Conservation (phyloP, 2,329 filamentous ascomycete genomes). For the Cladosporium cucumerinum region DNA sequence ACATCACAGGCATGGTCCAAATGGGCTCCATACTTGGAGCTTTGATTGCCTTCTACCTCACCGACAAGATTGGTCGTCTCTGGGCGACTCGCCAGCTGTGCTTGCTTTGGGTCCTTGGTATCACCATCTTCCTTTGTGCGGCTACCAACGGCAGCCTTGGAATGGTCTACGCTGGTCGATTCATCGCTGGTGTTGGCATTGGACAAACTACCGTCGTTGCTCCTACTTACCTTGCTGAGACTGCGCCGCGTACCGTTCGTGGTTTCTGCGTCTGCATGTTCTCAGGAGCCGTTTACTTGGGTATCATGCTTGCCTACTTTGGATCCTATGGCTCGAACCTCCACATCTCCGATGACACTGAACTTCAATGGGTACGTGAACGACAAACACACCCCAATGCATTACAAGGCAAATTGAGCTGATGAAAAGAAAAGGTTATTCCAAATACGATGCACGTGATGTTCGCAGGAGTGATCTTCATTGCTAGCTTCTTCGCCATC, state of each 20-base stretch:
- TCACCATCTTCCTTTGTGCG: slow-evolving; percentile 46
- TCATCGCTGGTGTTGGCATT: slow-evolving; percentile 41
- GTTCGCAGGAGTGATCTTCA: slow-evolving; percentile 68
- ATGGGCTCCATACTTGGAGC: slow-evolving; percentile 72
- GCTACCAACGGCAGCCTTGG: slow-evolving; percentile 31
- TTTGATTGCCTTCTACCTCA: slow-evolving; percentile 50
- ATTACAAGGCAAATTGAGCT: no score
- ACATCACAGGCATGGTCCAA: slow-evolving; percentile 79
- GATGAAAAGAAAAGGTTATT: slow-evolving; percentile 41
- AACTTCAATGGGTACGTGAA: slow-evolving; percentile 43
- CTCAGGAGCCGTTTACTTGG: slow-evolving; percentile 66
- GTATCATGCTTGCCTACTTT: slow-evolving; percentile 67
- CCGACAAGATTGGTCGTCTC: slow-evolving; percentile 32
- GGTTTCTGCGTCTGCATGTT: slow-evolving; percentile 72
- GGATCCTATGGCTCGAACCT: slow-evolving; percentile 56
- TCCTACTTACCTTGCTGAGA: slow-evolving; percentile 59
- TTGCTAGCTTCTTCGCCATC: slow-evolving; percentile 53
- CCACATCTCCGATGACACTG: slow-evolving; percentile 44
- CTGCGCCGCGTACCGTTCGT: slow-evolving; percentile 30
- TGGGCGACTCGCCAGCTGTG: slow-evolving; percentile 32
- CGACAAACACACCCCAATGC: no score
- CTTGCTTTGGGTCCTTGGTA: slow-evolving; percentile 28
- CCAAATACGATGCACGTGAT: slow-evolving; percentile 75
- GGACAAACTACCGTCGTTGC: slow-evolving; percentile 56
- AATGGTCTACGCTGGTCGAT: slow-evolving; percentile 40